These are phyloP conservation scores for Hanseniaspora lachancei DNA, from an alignment of 805 yeast genomes.

Conservation along the genomic window DNA sequence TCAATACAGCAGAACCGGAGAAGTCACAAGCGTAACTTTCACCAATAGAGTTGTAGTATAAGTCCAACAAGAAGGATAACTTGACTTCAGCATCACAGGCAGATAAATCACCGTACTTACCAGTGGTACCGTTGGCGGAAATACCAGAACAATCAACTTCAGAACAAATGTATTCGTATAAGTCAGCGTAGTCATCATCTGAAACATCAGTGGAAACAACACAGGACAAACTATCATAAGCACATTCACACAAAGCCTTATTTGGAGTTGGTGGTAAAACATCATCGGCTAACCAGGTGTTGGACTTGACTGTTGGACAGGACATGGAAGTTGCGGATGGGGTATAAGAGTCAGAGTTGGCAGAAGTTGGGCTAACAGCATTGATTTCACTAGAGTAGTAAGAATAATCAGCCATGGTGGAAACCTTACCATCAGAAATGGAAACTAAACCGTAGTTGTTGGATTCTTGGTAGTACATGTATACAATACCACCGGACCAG, in stretches of 20 bases:
- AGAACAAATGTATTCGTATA: conserved; percentile 49
- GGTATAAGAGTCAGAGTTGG: conserved; percentile 29
- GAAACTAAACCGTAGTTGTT: conserved; percentile 65
- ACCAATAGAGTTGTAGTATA: conserved; percentile 44
- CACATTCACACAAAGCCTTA: conserved; percentile 49
- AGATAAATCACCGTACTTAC: conserved; percentile 60
- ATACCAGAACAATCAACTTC: conserved; percentile 48
- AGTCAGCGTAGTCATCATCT: conserved; percentile 42
- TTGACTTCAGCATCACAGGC: conserved; percentile 56
- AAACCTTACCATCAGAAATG: conserved; percentile 34
- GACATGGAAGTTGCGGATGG: conserved; percentile 35
- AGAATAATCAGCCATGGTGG: conserved; percentile 50
- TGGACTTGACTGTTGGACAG: conserved; percentile 44
- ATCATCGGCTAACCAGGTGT: conserved; percentile 54
- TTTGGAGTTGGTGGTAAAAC: conserved; percentile 71
- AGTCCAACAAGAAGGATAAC: conserved; percentile 51
- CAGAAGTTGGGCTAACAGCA: conserved; percentile 41
- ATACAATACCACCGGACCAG: conserved; percentile 85
- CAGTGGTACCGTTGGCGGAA: conserved; percentile 46
- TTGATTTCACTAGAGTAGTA: conserved; percentile 50
- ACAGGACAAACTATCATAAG: conserved; percentile 43
- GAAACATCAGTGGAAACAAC: conserved; percentile 35
- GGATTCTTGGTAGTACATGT: conserved; percentile 68
- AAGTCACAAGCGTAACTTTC: conserved; percentile 47
- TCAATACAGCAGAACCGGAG: conserved; percentile 51